Percentiles rank a stretch among this genome's conserved stretches.
Evolutionary conservation across 192 early-diverging fungal genomes (phyloP).

Genomic region (Coemansia sp.): DNA sequence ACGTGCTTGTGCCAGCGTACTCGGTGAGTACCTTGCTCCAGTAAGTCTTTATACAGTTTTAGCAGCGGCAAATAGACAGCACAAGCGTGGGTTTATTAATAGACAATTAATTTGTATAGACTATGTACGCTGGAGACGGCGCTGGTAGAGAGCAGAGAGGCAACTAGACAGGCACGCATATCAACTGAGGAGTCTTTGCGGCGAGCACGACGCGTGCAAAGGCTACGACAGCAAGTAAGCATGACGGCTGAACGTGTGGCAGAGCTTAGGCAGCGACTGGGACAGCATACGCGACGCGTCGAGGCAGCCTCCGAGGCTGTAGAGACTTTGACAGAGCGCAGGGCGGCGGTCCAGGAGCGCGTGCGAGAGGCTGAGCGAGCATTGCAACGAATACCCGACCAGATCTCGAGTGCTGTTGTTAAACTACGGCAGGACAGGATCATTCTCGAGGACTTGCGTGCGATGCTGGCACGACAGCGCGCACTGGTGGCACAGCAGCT

Average conservation of each 20-base stretch:
- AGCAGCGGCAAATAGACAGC: background rate
- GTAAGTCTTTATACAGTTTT: background rate
- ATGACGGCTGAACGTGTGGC: background rate
- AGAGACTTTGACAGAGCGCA: background rate
- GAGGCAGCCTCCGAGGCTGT: conserved; percentile 27
- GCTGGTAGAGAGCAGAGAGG: conserved; percentile 7
- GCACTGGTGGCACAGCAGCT: conserved; percentile 3
- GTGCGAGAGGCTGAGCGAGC: background rate
- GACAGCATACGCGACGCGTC: conserved; percentile 13
- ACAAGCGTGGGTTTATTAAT: background rate
- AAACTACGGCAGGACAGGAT: conserved; percentile 45
- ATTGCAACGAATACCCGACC: background rate
- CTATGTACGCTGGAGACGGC: conserved; percentile 18
- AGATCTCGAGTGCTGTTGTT: background rate
- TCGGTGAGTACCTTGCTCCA: background rate
- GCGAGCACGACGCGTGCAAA: conserved; percentile 1
- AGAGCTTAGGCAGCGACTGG: conserved; percentile 1
- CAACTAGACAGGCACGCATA: background rate
- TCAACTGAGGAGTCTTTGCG: conserved; percentile 7
- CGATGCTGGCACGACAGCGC: conserved; percentile 46
- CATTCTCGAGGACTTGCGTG: conserved; percentile 44
- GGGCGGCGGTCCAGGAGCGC: too few species aligned
- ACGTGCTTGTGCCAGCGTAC: background rate
- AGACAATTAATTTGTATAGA: background rate
- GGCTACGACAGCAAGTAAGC: conserved; percentile 14